Conservation (phyloP, 495 filamentous ascomycete species). For the Trichoderma reesei region DNA sequence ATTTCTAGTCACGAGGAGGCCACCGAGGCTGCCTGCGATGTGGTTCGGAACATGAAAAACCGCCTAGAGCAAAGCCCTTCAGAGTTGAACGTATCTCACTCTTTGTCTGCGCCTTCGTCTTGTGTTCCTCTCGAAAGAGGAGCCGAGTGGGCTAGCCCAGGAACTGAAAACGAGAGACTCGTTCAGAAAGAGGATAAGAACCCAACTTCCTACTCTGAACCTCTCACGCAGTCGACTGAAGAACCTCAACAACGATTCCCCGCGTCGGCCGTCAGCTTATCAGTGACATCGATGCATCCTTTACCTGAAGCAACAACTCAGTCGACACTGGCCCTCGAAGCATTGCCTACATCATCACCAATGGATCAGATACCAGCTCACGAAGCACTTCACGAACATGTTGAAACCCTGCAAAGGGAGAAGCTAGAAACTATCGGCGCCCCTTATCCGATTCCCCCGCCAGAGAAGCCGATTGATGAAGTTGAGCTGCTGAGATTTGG, state of each 20-base stretch:
- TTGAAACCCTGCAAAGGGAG: neutral
- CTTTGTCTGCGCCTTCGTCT: neutral
- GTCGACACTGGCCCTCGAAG: neutral
- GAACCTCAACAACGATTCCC: neutral
- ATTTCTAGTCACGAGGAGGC: no score
- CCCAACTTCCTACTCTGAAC: neutral
- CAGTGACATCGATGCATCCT: neutral
- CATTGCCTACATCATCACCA: neutral
- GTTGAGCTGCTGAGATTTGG: neutral
- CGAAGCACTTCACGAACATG: neutral
- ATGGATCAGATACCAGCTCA: neutral
- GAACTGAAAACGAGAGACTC: neutral
- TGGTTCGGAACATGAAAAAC: neutral
- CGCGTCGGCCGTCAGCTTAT: neutral
- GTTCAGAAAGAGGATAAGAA: neutral
- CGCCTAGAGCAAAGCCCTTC: conserved; percentile 1
- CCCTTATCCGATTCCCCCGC: neutral
- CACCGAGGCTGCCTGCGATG: neutral
- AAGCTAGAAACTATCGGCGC: neutral
- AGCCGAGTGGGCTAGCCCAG: neutral
- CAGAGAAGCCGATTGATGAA: neutral
- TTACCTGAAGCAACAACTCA: neutral
- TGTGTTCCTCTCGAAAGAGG: neutral
- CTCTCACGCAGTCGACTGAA: neutral
- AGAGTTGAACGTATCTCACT: neutral